These are phyloP conservation scores for Blastosporella zonata DNA, from an alignment of 1,284 basidiomycete species.

Conservation along the genomic window DNA sequence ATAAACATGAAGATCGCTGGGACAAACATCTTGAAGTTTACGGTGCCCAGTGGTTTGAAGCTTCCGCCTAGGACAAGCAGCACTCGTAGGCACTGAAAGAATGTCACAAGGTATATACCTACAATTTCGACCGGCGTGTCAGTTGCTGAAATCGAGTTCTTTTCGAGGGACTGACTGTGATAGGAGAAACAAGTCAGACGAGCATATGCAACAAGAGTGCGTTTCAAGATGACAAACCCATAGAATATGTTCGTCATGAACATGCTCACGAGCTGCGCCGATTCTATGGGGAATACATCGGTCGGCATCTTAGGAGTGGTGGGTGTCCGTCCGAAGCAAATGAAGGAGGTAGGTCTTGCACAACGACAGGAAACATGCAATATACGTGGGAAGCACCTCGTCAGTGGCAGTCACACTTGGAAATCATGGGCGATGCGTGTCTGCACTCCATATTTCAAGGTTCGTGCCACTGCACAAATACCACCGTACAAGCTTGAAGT, in stretches of 20 bases:
- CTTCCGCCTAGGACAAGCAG: slow-evolving; percentile 30
- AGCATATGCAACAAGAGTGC: not conserved
- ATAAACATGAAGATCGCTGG: slow-evolving; percentile 34
- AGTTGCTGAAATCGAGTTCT: not conserved
- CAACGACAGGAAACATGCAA: too few species aligned
- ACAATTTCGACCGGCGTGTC: not conserved
- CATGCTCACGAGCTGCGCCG: slow-evolving; percentile 32
- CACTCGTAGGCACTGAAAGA: slow-evolving; percentile 32
- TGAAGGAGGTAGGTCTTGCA: too few species aligned
- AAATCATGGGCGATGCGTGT: too few species aligned
- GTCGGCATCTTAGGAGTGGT: slow-evolving; percentile 14
- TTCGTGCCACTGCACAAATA: too few species aligned
- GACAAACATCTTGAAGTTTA: slow-evolving; percentile 36
- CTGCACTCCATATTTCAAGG: too few species aligned
- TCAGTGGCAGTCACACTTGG: too few species aligned
- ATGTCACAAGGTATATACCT: slow-evolving; percentile 38
- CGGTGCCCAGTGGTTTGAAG: slow-evolving; percentile 24
- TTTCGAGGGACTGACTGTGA: too few species aligned
- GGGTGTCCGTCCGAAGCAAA: not conserved
- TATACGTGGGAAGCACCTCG: too few species aligned
- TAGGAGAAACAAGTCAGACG: not conserved
- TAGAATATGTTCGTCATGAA: slow-evolving; percentile 39
- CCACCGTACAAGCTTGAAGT: too few species aligned
- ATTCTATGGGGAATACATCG: slow-evolving; percentile 30
- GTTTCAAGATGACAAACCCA: slow-evolving; percentile 23